These are phyloP conservation scores for Saccharomycopsis microspora DNA, from an alignment of 805 yeast species.

Conservation along the genomic window DNA sequence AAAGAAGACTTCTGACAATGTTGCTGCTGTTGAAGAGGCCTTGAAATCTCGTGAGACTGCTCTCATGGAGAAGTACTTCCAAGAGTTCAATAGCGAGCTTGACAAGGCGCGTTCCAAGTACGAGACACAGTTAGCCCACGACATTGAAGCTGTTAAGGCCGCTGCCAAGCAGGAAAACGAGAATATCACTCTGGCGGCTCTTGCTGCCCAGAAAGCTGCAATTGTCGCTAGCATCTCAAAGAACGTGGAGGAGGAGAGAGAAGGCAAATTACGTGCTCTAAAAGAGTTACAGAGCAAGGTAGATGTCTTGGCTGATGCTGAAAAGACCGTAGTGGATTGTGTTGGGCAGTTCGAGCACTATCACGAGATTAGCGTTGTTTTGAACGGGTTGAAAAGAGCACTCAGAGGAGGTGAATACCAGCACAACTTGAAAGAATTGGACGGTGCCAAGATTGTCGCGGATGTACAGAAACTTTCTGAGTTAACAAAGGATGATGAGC, in stretches of 20 bases:
- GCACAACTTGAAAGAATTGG: conserved; percentile 19
- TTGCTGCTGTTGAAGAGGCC: conserved; percentile 18
- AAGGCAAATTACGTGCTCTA: conserved; percentile 65
- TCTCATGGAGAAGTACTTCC: conserved; percentile 45
- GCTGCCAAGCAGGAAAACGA: conserved; percentile 60
- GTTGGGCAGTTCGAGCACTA: conserved; percentile 29
- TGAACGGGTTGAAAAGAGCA: conserved; percentile 18
- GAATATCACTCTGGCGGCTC: conserved; percentile 57
- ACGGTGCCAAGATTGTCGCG: conserved; percentile 49
- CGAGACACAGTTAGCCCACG: conserved; percentile 43
- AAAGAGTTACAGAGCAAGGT: conserved; percentile 46
- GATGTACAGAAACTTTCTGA: conserved; percentile 49
- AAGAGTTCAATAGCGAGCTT: conserved; percentile 54
- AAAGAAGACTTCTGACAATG: conserved; percentile 21
- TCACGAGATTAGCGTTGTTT: conserved; percentile 25
- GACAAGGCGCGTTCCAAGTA: conserved; percentile 48
- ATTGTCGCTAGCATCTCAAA: conserved; percentile 47
- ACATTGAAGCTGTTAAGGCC: conserved; percentile 56
- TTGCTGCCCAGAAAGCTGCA: conserved; percentile 57
- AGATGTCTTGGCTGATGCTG: conserved; percentile 44
- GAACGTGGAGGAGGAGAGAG: conserved; percentile 62
- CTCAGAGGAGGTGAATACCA: conserved; percentile 12
- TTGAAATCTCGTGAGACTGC: conserved; percentile 37
- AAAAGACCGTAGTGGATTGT: conserved; percentile 28
- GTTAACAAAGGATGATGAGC: conserved; percentile 32